Evolutionary conservation across 2,329 filamentous ascomycete genomes (phyloP).

Genomic region (Fusarium verrucosum): DNA sequence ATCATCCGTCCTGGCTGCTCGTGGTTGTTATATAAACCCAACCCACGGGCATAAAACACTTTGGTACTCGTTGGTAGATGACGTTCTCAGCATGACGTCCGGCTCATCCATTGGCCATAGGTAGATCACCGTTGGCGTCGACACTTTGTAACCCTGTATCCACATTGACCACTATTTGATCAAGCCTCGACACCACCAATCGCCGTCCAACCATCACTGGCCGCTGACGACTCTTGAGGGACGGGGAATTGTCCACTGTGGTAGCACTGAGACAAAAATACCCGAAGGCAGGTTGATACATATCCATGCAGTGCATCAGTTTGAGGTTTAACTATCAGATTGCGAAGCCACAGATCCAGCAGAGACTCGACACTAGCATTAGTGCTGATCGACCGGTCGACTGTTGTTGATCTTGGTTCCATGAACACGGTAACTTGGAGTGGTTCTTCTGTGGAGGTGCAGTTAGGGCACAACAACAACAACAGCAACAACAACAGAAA

Average conservation of each 20-base stretch:
- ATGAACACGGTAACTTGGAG: background rate
- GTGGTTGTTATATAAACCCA: constrained; percentile 24
- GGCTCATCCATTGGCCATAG: constrained; percentile 27
- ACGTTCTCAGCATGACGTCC: constrained; percentile 42
- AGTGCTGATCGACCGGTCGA: background rate
- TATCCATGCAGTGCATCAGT: constrained; percentile 5
- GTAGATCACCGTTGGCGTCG: constrained; percentile 36
- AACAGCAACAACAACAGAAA: constrained; percentile 38
- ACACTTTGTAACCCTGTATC: constrained; percentile 40
- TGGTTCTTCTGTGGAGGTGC: constrained; percentile 39
- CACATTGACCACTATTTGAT: constrained; percentile 33
- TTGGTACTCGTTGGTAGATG: constrained; percentile 27
- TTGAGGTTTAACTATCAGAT: constrained; percentile 3
- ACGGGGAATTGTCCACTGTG: constrained; percentile 16
- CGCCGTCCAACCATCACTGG: constrained; percentile 23
- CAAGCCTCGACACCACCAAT: constrained; percentile 38
- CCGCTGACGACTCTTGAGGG: constrained; percentile 24
- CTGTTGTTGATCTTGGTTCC: background rate
- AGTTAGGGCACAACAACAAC: constrained; percentile 46
- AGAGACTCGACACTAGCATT: background rate
- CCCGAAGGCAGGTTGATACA: constrained; percentile 1
- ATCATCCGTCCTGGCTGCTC: constrained; percentile 10
- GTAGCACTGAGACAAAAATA: constrained; percentile 27
- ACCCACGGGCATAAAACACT: constrained; percentile 22
- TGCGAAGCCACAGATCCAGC: background rate